These are phyloP conservation scores for Cerrena zonata DNA, from an alignment of 1,284 basidiomycete genomes.

Conservation along the genomic window DNA sequence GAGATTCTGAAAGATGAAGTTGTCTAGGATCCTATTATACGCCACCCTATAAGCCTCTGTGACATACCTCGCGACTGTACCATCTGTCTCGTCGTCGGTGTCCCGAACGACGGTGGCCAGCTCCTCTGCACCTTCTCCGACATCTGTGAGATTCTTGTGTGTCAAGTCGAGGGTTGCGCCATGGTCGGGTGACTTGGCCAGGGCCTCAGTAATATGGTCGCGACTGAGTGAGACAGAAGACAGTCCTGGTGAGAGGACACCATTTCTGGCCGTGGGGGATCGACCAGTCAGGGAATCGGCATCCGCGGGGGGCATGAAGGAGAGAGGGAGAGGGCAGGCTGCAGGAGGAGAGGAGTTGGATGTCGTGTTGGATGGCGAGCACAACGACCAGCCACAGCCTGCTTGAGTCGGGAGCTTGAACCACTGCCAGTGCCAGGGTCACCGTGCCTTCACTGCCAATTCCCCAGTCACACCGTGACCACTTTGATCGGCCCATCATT, in stretches of 20 bases:
- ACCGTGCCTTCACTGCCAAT: background rate
- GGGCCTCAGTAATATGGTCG: conserved; percentile 59
- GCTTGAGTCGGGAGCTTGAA: background rate
- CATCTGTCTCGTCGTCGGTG: conserved; percentile 44
- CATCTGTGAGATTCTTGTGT: conserved; percentile 68
- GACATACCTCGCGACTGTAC: conserved; percentile 65
- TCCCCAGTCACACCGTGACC: background rate
- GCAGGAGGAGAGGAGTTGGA: background rate
- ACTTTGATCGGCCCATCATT: background rate
- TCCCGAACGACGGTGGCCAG: conserved; percentile 59
- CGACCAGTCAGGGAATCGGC: conserved; percentile 10
- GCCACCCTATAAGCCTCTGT: background rate
- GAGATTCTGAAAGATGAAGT: conserved; percentile 59
- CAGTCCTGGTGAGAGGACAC: conserved; percentile 13
- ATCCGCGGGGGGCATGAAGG: conserved; percentile 12
- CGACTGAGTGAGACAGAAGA: conserved; percentile 45
- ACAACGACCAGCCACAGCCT: conserved; percentile 1
- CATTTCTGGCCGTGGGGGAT: conserved; percentile 13
- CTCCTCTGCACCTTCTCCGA: conserved; percentile 71
- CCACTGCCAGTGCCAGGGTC: too few relatives aligned
- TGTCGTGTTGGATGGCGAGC: background rate
- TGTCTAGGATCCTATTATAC: background rate
- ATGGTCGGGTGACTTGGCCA: conserved; percentile 64
- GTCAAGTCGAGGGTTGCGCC: conserved; percentile 81
- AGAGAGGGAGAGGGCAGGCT: background rate